These are phyloP conservation scores for Vanrija sp. DNA, from an alignment of 1,284 basidiomycete genomes.

Conservation along the genomic window DNA sequence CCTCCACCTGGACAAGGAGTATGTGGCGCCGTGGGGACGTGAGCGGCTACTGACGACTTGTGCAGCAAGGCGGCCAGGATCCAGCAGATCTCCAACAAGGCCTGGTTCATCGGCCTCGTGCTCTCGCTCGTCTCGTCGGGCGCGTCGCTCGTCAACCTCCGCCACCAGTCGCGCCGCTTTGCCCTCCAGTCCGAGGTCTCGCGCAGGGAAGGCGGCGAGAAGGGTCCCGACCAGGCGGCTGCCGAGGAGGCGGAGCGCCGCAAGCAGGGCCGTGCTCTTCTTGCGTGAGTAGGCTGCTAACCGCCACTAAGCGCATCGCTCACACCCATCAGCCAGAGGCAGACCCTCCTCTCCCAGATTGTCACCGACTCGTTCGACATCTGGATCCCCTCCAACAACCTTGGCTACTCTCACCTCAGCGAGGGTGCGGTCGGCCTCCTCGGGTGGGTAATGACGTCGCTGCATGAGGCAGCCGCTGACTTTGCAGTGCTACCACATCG, in stretches of 20 bases:
- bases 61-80: conserved; percentile 64
- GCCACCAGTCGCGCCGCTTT: conserved; percentile 43
- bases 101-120: conserved; percentile 86
- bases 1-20: conserved; percentile 55
- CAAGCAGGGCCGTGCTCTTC: conserved; percentile 43
- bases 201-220: conserved; percentile 26
- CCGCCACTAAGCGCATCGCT: background rate
- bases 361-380: conserved; percentile 51
- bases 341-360: conserved; percentile 44
- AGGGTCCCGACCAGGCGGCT: conserved; percentile 28
- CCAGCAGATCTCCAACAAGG: conserved; percentile 70
- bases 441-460: conserved; percentile 57
- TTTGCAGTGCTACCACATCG: conserved; percentile 48
- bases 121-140: conserved; percentile 64
- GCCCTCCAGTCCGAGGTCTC: conserved; percentile 35
- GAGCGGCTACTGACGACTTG: conserved; percentile 15
- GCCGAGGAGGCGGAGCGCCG: conserved; percentile 38
- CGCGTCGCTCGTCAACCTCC: conserved; percentile 45
- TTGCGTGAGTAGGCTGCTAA: conserved; percentile 28
- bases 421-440: conserved; percentile 80
- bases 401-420: conserved; percentile 73
- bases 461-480: background rate
- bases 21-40: conserved; percentile 8
- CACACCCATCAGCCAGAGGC: conserved; percentile 34
- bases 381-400: conserved; percentile 81